Percentiles rank a stretch among this genome's conserved stretches.
Evolutionary conservation across 148 eudicot species (phyloP).

Genomic region (Rhododendron griersonianum): DNA sequence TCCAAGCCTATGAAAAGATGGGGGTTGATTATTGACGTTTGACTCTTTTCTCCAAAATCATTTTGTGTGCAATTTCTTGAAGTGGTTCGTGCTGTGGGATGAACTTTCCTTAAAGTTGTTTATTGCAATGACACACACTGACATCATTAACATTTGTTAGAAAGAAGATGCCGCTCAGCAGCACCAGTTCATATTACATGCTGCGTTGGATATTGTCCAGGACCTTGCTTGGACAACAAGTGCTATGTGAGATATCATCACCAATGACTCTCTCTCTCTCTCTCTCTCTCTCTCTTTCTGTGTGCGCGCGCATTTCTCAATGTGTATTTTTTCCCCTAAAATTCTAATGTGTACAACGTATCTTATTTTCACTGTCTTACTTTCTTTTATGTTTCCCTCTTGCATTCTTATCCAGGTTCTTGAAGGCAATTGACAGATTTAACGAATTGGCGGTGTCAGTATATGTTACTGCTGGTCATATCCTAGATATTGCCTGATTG

Average conservation of each 20-base stretch:
- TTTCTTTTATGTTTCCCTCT: background rate
- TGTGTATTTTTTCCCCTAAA: background rate
- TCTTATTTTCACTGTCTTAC: background rate
- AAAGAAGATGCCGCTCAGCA: slow-evolving; percentile 93
- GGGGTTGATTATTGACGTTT: background rate
- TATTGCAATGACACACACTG: background rate
- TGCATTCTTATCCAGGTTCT: slow-evolving; percentile 56
- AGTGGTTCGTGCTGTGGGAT: background rate
- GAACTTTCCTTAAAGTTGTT: background rate
- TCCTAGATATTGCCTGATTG: slow-evolving; percentile 42
- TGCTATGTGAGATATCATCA: slow-evolving; percentile 68
- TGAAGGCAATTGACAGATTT: slow-evolving; percentile 93
- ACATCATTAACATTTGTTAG: slow-evolving; percentile 30
- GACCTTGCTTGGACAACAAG: slow-evolving; percentile 98
- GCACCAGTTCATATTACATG: slow-evolving; percentile 93
- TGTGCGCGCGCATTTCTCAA: no score
- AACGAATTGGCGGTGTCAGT: slow-evolving; percentile 94
- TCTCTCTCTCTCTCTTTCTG: background rate
- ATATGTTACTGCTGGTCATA: slow-evolving; percentile 99
- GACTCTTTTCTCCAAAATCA: background rate
- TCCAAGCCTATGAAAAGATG: background rate
- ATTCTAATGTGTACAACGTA: background rate
- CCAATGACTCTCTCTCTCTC: background rate
- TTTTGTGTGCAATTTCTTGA: background rate
- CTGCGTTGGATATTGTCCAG: slow-evolving; percentile 92